Evolutionary conservation across 345 rosid species (phyloP).

Genomic region (Chamaenerion angustifolium): DNA sequence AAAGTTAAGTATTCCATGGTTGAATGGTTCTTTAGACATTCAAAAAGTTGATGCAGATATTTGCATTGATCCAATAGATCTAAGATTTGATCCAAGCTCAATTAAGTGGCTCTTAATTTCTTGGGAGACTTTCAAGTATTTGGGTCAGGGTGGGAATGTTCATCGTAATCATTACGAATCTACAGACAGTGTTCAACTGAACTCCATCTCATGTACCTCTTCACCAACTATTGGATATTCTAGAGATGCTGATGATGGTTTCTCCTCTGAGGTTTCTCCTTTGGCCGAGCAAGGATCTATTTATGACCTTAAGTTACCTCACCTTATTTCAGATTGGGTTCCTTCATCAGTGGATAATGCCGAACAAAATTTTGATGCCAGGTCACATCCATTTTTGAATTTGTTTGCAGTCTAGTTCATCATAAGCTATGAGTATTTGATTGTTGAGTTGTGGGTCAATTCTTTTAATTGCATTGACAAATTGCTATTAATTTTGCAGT

Average conservation of each 20-base stretch:
- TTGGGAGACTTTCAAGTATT: conserved; percentile 36
- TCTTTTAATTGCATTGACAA: conserved; percentile 1
- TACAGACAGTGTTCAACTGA: conserved; percentile 26
- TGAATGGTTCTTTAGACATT: conserved; percentile 81
- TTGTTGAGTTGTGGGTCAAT: neutral
- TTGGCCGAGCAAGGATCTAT: conserved; percentile 24
- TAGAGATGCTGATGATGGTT: conserved; percentile 14
- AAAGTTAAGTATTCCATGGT: conserved; percentile 86
- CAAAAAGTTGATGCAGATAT: conserved; percentile 77
- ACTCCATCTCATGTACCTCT: conserved; percentile 28
- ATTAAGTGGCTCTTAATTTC: conserved; percentile 50
- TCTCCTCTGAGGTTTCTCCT: conserved; percentile 21
- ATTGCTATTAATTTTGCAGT: conserved; percentile 20
- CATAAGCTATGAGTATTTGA: neutral
- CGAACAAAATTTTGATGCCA: conserved; percentile 70
- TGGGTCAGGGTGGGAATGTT: conserved; percentile 15
- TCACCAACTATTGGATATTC: conserved; percentile 17
- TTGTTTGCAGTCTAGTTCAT: neutral
- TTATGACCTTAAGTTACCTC: conserved; percentile 34
- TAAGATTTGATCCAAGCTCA: conserved; percentile 55
- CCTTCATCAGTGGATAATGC: conserved; percentile 28
- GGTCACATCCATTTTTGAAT: conserved; percentile 32
- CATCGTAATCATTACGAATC: conserved; percentile 12
- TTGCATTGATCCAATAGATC: conserved; percentile 58
- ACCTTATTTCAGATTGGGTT: conserved; percentile 78